These are phyloP conservation scores for Endogone sp. DNA, from an alignment of 192 early-diverging fungal genomes.

Conservation along the genomic window DNA sequence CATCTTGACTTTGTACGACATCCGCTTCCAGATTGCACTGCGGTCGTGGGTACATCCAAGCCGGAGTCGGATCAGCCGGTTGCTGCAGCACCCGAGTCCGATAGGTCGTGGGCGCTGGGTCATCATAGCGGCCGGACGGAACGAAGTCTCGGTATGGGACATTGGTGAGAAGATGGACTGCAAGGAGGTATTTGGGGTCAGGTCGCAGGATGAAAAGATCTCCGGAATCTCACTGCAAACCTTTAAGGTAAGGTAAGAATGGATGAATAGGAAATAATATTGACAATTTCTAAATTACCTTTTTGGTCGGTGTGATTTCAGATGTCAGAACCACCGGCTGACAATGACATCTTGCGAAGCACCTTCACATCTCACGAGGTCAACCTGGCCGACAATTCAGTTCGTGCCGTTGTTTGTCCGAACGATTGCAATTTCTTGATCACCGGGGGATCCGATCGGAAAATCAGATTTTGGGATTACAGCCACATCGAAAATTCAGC, in stretches of 20 bases:
- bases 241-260: conserved; percentile 41
- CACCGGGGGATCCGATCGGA: conserved; percentile 78
- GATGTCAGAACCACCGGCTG: conserved; percentile 31
- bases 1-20: conserved; percentile 72
- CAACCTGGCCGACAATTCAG: conserved; percentile 51
- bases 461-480: conserved; percentile 83
- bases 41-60: conserved; percentile 76
- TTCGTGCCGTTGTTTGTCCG: conserved; percentile 57
- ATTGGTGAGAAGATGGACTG: conserved; percentile 60
- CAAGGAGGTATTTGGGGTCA: conserved; percentile 66
- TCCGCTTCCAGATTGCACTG: conserved; percentile 69
- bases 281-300: no score
- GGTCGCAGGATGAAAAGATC: conserved; percentile 42
- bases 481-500: conserved; percentile 65
- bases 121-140: conserved; percentile 62
- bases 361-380: conserved; percentile 52
- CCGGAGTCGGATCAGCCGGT: conserved; percentile 51
- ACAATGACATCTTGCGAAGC: conserved; percentile 45
- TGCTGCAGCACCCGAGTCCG: conserved; percentile 45
- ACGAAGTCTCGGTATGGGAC: conserved; percentile 83
- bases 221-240: conserved; percentile 35
- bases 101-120: conserved; percentile 45
- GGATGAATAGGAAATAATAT: no score
- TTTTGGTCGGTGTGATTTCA: conserved; percentile 26
- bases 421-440: conserved; percentile 62